phyloP scores from a whole-genome alignment of 1,139 yeast species.

The Kodamaea arcana region DNA sequence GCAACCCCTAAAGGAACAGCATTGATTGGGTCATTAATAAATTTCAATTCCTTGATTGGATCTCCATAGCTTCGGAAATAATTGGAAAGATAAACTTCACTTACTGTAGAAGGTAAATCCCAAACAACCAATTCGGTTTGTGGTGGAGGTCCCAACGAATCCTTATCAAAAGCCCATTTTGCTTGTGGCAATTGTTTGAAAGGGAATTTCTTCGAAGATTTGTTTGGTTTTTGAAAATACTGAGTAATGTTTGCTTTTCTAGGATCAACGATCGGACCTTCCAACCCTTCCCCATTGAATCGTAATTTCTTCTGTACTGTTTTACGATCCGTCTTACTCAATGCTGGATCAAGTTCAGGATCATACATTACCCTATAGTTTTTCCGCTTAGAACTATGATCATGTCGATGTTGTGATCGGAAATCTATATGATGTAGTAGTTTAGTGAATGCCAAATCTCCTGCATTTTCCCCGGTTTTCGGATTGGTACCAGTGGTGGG shows the following conservation, averaged over 20 bases:
- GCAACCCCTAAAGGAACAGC: constrained; percentile 82
- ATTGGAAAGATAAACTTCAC: constrained; percentile 46
- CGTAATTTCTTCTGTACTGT: constrained; percentile 36
- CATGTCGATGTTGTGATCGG: constrained; percentile 10
- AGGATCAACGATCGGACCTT: constrained; percentile 28
- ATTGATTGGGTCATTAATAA: constrained; percentile 66
- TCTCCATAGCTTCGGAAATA: constrained; percentile 60
- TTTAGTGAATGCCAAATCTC: constrained; percentile 28
- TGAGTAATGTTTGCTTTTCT: constrained; percentile 25
- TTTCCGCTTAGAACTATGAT: constrained; percentile 13
- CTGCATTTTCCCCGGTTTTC: constrained; percentile 28
- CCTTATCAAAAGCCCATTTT: constrained; percentile 56
- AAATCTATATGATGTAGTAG: constrained; percentile 31
- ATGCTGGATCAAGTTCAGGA: constrained; percentile 42
- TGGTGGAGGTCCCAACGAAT: constrained; percentile 77
- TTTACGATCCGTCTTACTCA: constrained; percentile 30
- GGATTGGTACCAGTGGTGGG: constrained; percentile 26
- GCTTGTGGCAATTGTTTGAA: constrained; percentile 51
- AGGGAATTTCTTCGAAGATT: constrained; percentile 40
- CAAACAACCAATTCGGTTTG: constrained; percentile 66
- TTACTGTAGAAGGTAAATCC: constrained; percentile 52
- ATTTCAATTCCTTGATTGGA: constrained; percentile 47
- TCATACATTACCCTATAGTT: constrained; percentile 51
- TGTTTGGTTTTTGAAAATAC: constrained; percentile 41
- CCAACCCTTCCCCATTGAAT: constrained; percentile 29